Conservation (phyloP, 2,329 filamentous ascomycete species). For the Alternaria sp. region DNA sequence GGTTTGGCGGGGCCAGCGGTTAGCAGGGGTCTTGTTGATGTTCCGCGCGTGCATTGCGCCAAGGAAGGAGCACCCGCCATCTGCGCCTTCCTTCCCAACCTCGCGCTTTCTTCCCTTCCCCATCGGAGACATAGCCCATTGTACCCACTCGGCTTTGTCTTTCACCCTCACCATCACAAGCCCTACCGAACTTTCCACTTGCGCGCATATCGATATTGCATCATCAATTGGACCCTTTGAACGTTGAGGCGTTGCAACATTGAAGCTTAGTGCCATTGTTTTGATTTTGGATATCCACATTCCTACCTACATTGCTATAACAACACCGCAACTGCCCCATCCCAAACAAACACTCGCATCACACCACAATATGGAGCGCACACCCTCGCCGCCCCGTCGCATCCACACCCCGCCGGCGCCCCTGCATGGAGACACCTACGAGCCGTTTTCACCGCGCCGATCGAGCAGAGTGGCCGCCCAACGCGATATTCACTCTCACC, state of each 20-base stretch:
- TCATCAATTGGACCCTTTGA: conserved; percentile 15
- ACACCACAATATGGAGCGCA: conserved; percentile 54
- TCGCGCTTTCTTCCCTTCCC: conserved; percentile 28
- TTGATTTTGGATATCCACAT: conserved; percentile 33
- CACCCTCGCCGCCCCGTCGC: conserved; percentile 67
- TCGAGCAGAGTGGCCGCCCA: conserved; percentile 68
- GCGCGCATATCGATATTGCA: conserved; percentile 13
- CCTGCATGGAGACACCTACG: conserved; percentile 74
- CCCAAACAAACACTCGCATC: conserved; percentile 17
- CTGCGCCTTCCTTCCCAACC: conserved; percentile 26
- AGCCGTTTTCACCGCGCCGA: conserved; percentile 77
- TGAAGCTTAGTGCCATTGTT: conserved; percentile 33
- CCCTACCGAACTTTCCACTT: conserved; percentile 13
- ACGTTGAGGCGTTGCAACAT: conserved; percentile 14
- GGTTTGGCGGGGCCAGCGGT: conserved; percentile 27
- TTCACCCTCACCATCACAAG: conserved; percentile 27
- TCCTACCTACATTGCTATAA: conserved; percentile 25
- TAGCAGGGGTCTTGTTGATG: conserved; percentile 24
- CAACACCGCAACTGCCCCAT: conserved; percentile 22
- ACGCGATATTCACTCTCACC: conserved; percentile 47
- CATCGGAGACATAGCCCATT: conserved; percentile 25
- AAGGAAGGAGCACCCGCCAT: conserved; percentile 31
- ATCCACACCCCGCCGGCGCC: conserved; percentile 75
- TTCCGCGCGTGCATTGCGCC: conserved; percentile 10
- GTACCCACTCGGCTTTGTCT: conserved; percentile 24